Conservation (phyloP, 139 green algal genomes). For the Penium margaritaceum region DNA sequence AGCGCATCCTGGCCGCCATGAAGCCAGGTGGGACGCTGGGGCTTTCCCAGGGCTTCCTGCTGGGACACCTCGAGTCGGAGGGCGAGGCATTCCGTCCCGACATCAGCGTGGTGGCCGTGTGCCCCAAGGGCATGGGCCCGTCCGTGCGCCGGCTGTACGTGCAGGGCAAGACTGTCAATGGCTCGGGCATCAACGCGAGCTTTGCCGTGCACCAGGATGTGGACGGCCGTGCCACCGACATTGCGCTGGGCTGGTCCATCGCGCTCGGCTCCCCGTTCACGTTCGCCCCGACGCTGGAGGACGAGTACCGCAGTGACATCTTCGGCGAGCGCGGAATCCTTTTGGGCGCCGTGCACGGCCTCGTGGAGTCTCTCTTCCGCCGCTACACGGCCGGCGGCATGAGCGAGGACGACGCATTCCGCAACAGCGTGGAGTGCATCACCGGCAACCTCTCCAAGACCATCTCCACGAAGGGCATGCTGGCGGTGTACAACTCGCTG, state of each 20-base stretch:
- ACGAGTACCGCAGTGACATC: slow-evolving; percentile 98
- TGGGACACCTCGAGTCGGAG: slow-evolving; percentile 87
- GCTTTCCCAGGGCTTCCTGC: slow-evolving; percentile 96
- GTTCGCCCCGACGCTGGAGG: slow-evolving; percentile 95
- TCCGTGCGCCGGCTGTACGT: slow-evolving; percentile 84
- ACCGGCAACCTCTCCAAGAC: slow-evolving; percentile 87
- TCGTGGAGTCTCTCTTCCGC: slow-evolving; percentile 91
- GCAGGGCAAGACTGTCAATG: slow-evolving; percentile 95
- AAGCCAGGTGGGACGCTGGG: slow-evolving; percentile 93
- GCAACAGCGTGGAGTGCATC: slow-evolving; percentile 91
- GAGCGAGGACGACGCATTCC: slow-evolving; percentile 86
- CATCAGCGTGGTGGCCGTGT: slow-evolving; percentile 97
- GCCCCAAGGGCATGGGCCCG: slow-evolving; percentile 98
- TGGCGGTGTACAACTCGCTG: slow-evolving; percentile 81
- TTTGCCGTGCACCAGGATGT: slow-evolving; percentile 61
- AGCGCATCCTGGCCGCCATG: slow-evolving; percentile 87
- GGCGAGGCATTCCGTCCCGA: slow-evolving; percentile 70
- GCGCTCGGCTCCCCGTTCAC: slow-evolving; percentile 91
- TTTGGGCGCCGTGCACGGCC: slow-evolving; percentile 94
- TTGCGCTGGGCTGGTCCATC: slow-evolving; percentile 94
- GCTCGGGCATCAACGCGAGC: slow-evolving; percentile 96
- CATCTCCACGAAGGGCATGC: slow-evolving; percentile 92
- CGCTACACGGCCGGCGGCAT: slow-evolving; percentile 72
- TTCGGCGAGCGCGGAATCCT: slow-evolving; percentile 94
- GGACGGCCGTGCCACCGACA: slow-evolving; percentile 83